Base-by-base conservation (phyloP, 2,329 filamentous ascomycete species). In the Arthrobotrys iridis region DNA sequence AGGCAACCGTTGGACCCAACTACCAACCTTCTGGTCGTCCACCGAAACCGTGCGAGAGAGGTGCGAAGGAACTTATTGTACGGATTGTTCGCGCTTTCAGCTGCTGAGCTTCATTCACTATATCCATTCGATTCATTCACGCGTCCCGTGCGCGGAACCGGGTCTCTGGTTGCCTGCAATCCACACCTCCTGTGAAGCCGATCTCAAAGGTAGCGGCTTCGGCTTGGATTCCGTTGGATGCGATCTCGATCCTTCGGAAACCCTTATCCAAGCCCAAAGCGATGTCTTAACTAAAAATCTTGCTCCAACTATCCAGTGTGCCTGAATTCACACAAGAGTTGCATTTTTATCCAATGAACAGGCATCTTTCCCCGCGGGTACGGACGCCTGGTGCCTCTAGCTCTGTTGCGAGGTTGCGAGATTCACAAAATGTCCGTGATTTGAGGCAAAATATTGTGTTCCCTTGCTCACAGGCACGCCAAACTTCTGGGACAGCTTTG, bases 391-490 rank as follows among this genome's bases (percentile, higher is more conserved):
- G 40, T 68, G 15, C 28, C 64, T 59, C 65, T 70, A 70, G 65
- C 45, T 55, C 55, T 55, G 35, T 70, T 50, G 64, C 41, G 57
- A 60, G 65, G 65, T 46, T 70, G 35, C 45, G 22, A 62, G 45
- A 70, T 35, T 58, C 52, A 40, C 55, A 66, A 74, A 74, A 55
- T 74, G 70, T 67, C 70, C 70, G 70, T 50, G 60, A 60, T 67
- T 67, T 74, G 55, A 62, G 62, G 62, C 70, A 66, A 67, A 62
- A 64, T 66, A 66, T 43, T 22, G n/a, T n/a, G n/a, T 40, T 48
- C 55, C 22, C 52, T 50, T 30, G 64, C 30, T 24, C 52, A 60
- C 28, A 35, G 20, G 22, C 18, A 35, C 28, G 40, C n/a, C 35
- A 65, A 37, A 33, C 41, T 48, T 30, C 43, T 28, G 5, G 15